Conservation (phyloP, 441 rosid genomes). For the Erodium chrysanthum region DNA sequence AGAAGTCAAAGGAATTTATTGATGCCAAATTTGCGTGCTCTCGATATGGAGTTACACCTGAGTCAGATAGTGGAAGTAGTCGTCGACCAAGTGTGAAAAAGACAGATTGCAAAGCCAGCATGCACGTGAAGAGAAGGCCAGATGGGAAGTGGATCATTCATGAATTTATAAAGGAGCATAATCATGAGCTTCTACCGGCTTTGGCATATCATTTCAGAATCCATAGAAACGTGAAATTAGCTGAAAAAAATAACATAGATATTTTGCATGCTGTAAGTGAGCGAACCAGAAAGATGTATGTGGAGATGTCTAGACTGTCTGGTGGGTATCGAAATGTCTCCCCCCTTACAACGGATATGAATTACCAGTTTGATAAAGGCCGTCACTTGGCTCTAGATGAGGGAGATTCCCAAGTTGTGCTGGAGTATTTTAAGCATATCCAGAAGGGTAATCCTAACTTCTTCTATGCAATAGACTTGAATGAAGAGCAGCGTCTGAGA, state of each 20-base stretch:
- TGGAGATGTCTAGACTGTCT: conserved; percentile 53
- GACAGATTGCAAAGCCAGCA: conserved; percentile 57
- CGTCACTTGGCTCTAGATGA: conserved; percentile 36
- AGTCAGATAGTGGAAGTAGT: conserved; percentile 25
- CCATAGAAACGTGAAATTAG: conserved; percentile 64
- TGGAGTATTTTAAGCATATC: conserved; percentile 39
- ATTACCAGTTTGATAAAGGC: conserved; percentile 36
- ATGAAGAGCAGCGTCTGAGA: conserved; percentile 33
- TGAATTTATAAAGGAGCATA: conserved; percentile 46
- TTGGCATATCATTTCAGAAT: conserved; percentile 65
- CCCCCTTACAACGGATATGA: conserved; percentile 19
- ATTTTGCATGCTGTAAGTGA: conserved; percentile 58
- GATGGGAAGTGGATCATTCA: conserved; percentile 50
- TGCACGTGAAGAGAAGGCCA: conserved; percentile 54
- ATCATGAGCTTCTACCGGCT: conserved; percentile 46
- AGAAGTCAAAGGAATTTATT: conserved; percentile 47
- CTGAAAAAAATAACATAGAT: conserved; percentile 70
- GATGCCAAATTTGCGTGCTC: conserved; percentile 59
- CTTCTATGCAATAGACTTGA: conserved; percentile 52
- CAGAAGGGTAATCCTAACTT: conserved; percentile 48
- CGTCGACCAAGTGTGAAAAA: conserved; percentile 38
- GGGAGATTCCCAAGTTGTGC: conserved; percentile 34
- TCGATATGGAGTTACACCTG: conserved; percentile 46
- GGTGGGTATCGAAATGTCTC: conserved; percentile 27
- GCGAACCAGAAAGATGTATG: conserved; percentile 54